Conservation (phyloP, 805 yeast species). For the Saturnispora ahearnii region DNA sequence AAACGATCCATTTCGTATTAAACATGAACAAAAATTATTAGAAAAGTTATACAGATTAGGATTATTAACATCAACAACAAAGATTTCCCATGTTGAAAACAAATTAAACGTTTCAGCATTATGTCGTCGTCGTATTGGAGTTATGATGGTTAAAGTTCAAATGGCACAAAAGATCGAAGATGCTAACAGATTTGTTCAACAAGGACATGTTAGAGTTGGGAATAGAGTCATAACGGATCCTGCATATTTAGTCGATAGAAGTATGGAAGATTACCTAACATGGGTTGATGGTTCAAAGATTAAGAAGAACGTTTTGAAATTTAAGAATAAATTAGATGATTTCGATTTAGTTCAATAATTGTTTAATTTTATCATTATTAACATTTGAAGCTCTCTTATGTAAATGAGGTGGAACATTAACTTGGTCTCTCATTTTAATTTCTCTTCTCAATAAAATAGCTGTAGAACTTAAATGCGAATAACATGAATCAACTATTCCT, state of each 20-base stretch:
- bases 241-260: slow-evolving; percentile 86
- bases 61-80: slow-evolving; percentile 74
- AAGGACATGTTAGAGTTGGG: slow-evolving; percentile 96
- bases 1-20: slow-evolving; percentile 74
- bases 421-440: slow-evolving; percentile 52
- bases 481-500: slow-evolving; percentile 38
- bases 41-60: slow-evolving; percentile 91
- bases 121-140: slow-evolving; percentile 87
- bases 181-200: slow-evolving; percentile 88
- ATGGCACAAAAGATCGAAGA: slow-evolving; percentile 88
- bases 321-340: slow-evolving; percentile 65
- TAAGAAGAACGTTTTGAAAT: slow-evolving; percentile 78
- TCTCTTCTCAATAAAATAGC: slow-evolving; percentile 58
- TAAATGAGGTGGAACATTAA: slow-evolving; percentile 54
- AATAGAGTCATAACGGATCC: slow-evolving; percentile 95
- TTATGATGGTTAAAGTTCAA: slow-evolving; percentile 85
- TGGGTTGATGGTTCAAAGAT: slow-evolving; percentile 98
- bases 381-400: slow-evolving; percentile 64
- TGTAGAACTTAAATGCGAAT: slow-evolving; percentile 45
- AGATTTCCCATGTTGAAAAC: slow-evolving; percentile 86
- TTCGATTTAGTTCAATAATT: slow-evolving; percentile 40
- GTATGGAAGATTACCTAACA: slow-evolving; percentile 91
- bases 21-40: slow-evolving; percentile 79
- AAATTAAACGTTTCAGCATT: slow-evolving; percentile 86
- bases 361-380: slow-evolving; percentile 46